Percentiles rank a stretch among this genome's conserved stretches.
These are phyloP conservation scores for Erysimum cheiri DNA, from an alignment of 441 rosid species.

Conservation along the genomic window DNA sequence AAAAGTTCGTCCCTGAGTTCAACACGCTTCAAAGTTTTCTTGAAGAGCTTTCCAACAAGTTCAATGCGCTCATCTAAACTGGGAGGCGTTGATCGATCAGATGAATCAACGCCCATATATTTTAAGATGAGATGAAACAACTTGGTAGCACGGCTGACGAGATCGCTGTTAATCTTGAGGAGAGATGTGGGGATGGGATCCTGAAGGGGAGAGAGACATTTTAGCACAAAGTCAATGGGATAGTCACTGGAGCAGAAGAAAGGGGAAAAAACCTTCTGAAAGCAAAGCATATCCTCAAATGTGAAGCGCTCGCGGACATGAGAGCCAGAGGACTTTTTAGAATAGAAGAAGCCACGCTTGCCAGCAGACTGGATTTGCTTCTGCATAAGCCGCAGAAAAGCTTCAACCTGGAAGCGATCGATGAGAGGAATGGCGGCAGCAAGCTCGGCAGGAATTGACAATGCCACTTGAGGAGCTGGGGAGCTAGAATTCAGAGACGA, in stretches of 20 bases:
- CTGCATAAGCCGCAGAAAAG: conserved; percentile 91
- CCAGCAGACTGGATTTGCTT: conserved; percentile 92
- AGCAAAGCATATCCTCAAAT: conserved; percentile 95
- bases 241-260: not conserved
- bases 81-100: conserved; percentile 72
- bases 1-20: conserved; percentile 98
- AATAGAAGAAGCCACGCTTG: conserved; percentile 82
- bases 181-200: conserved; percentile 97
- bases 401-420: conserved; percentile 97
- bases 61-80: conserved; percentile 87
- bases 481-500: conserved; percentile 33
- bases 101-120: conserved; percentile 93
- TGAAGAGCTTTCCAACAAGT: conserved; percentile 81
- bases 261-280: conserved; percentile 71
- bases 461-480: conserved; percentile 51
- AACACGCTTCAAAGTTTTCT: conserved; percentile 86
- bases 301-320: conserved; percentile 86
- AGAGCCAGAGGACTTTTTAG: conserved; percentile 73
- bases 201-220: conserved; percentile 47
- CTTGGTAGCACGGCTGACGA: conserved; percentile 86
- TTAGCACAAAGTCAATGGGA: conserved; percentile 10
- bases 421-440: conserved; percentile 93
- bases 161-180: conserved; percentile 82
- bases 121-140: conserved; percentile 84
- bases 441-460: conserved; percentile 84